phyloP scores from a whole-genome alignment of 371 early-diverging fungal species.

The Lichtheimia ramosa region DNA sequence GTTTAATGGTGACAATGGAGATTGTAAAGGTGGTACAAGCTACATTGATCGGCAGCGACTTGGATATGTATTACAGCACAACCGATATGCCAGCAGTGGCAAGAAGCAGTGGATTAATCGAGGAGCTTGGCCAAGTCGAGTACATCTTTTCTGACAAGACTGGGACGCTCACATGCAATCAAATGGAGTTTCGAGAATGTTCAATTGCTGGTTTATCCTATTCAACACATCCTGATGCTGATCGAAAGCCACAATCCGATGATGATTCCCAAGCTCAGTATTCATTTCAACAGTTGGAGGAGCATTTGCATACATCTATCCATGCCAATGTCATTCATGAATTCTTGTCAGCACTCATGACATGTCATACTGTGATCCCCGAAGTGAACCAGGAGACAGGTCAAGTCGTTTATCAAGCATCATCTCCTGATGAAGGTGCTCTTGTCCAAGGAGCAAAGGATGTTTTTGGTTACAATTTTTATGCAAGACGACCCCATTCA shows the following conservation, averaged over 20 bases:
- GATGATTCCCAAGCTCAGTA: slow-evolving; percentile 45
- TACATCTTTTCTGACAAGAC: slow-evolving; percentile 92
- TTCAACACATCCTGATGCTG: slow-evolving; percentile 64
- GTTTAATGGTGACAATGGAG: slow-evolving; percentile 91
- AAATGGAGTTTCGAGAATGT: slow-evolving; percentile 93
- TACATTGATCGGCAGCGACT: slow-evolving; percentile 75
- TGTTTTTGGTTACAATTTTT: slow-evolving; percentile 62
- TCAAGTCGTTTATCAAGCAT: slow-evolving; percentile 81
- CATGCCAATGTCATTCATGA: slow-evolving; percentile 60
- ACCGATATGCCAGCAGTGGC: slow-evolving; percentile 87
- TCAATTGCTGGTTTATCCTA: slow-evolving; percentile 78
- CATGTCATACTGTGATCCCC: slow-evolving; percentile 98
- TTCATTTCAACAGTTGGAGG: slow-evolving; percentile 62
- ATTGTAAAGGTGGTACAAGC: slow-evolving; percentile 86
- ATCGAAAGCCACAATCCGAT: slow-evolving; percentile 39
- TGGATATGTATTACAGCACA: slow-evolving; percentile 84
- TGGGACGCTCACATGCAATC: slow-evolving; percentile 95
- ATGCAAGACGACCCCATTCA: slow-evolving; percentile 85
- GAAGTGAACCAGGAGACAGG: slow-evolving; percentile 55
- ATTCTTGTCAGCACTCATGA: slow-evolving; percentile 79
- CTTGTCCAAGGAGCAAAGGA: slow-evolving; percentile 81
- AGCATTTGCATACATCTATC: slow-evolving; percentile 54
- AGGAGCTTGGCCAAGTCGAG: slow-evolving; percentile 91
- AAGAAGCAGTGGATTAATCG: slow-evolving; percentile 87
- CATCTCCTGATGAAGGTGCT: slow-evolving; percentile 91